These are phyloP conservation scores for Cocos nucifera DNA, from an alignment of 176 grass and related monocot species.

Conservation along the genomic window DNA sequence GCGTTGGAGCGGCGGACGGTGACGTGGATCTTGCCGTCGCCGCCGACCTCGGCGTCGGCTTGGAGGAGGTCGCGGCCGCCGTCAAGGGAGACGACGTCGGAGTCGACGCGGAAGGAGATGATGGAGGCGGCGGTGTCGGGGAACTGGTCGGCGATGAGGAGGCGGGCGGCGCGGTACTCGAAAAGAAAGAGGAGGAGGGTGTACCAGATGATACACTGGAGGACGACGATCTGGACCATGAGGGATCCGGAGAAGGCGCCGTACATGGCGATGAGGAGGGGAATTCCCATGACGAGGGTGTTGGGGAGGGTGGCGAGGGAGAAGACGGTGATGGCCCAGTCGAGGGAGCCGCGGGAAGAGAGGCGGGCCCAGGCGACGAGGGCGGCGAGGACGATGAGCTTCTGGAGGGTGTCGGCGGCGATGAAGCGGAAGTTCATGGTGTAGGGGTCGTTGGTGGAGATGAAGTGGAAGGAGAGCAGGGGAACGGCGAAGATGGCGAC, in stretches of 20 bases:
- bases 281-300: conserved; percentile 83
- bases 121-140: conserved; percentile 63
- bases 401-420: conserved; percentile 80
- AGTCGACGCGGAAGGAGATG: conserved; percentile 44
- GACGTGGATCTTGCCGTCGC: conserved; percentile 55
- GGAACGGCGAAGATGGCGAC: conserved; percentile 82
- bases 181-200: conserved; percentile 85
- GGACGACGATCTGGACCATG: conserved; percentile 81
- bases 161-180: conserved; percentile 72
- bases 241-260: conserved; percentile 51
- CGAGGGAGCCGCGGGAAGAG: conserved; percentile 14
- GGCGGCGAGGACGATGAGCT: conserved; percentile 50
- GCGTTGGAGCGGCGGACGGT: conserved; percentile 60
- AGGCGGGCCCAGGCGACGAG: conserved; percentile 39
- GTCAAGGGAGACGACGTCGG: conserved; percentile 60
- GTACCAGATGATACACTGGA: conserved; percentile 98
- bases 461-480: conserved; percentile 86
- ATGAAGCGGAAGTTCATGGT: conserved; percentile 74
- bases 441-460: conserved; percentile 75
- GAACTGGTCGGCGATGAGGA: conserved; percentile 64
- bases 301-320: conserved; percentile 66
- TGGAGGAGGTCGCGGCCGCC: conserved; percentile 30
- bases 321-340: conserved; percentile 76
- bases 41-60: conserved; percentile 53
- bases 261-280: conserved; percentile 74